Base-by-base conservation (phyloP, 2,329 filamentous ascomycete genomes). In the Fusarium sacchari region DNA sequence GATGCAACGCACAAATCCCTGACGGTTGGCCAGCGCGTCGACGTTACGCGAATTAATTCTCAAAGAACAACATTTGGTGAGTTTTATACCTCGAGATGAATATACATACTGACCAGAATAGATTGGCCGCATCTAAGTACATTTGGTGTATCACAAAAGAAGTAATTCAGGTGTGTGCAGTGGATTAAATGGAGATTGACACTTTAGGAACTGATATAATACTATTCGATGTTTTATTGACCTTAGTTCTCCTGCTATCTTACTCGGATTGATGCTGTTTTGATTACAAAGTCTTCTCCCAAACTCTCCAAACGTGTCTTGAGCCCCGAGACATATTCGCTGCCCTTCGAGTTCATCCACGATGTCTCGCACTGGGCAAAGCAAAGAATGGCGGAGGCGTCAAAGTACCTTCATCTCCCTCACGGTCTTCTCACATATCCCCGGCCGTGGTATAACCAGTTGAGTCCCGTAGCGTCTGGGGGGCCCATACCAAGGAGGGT, bases 51-150 rank as follows among this genome's bases (percentile, higher is more conserved):
- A 7, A 3, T 74, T 6, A 76, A 76, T 30, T 13, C 44, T 3
- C 43, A 74, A 10, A 65, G 75, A 53, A 77, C 76, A 1, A 66
- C 40, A 0, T 75, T 77, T n/a, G 76, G 76, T 77, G 36, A 58
- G 72, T 68, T 14, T 9, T 5, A 5, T 20, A 7, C 7, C 5
- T 5, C 5, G 5, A 30, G 2, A 14, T 6, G 1, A 9, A 7
- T 34, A 22, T 4, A n/a, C 18, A n/a, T 2, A 34, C 28, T 58
- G 3, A 58, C 32, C 6, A 36, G 7, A 7, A 4, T 20, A 77
- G 75, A 77, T 47, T 77, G 75, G 75, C 75, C 75, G 1, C 61
- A 56, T 18, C 53, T 75, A 2, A 70, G 39, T 4, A 75, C 22
- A 1, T 76, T 75, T 30, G 75, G 73, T 4, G 58, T 62, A 24